A percentile compares a stretch with the other conserved stretches of the same genome.
Conservation (phyloP, 192 early-diverging fungal genomes). For the Mortierella alpina region DNA sequence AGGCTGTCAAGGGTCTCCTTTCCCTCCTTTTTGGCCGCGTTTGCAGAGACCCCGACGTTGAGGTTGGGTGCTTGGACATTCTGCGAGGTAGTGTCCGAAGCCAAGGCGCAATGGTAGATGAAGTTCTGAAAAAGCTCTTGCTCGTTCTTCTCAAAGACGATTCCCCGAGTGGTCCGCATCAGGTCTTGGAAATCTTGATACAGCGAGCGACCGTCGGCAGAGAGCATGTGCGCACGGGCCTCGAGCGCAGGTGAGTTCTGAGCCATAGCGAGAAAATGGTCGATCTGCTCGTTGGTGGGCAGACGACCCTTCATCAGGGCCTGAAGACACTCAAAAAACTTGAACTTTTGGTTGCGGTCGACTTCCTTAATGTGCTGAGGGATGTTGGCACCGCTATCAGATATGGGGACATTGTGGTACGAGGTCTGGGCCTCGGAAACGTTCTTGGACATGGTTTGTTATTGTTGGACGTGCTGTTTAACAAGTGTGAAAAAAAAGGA, state of each 20-base stretch:
- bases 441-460: constrained; percentile 15
- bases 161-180: constrained; percentile 35
- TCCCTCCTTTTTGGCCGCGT: constrained; percentile 26
- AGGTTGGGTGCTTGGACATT: constrained; percentile 12
- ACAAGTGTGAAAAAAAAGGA: not conserved
- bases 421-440: constrained; percentile 24
- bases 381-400: constrained; percentile 40
- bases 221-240: constrained; percentile 53
- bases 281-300: constrained; percentile 56
- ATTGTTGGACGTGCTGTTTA: not conserved
- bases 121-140: constrained; percentile 57
- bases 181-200: constrained; percentile 55
- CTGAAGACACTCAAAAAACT: constrained; percentile 49
- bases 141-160: constrained; percentile 51
- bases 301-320: constrained; percentile 50
- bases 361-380: constrained; percentile 38
- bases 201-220: constrained; percentile 46
- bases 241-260: constrained; percentile 30
- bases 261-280: constrained; percentile 38
- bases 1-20: constrained; percentile 35
- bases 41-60: constrained; percentile 11
- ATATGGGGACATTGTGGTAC: constrained; percentile 12
- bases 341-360: constrained; percentile 47
- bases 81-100: constrained; percentile 12
- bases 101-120: constrained; percentile 51